Evolutionary conservation across 345 rosid species (phyloP).

Genomic region (Rhodamnia argentea): DNA sequence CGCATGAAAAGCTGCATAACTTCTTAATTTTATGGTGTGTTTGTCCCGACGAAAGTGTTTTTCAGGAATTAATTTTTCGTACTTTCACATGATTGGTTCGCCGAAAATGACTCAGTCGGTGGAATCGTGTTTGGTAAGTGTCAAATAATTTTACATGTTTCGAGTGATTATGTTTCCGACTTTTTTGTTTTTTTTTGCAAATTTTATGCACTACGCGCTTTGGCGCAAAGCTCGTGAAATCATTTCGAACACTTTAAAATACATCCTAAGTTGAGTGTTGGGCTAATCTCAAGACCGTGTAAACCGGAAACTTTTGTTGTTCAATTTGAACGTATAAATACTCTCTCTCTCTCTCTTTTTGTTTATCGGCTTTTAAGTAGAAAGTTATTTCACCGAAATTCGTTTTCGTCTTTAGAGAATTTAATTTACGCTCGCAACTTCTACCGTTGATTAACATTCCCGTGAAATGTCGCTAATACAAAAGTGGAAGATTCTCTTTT

Average conservation of each 20-base stretch:
- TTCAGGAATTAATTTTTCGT: no score
- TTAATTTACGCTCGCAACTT: background rate
- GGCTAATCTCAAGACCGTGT: background rate
- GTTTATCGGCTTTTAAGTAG: background rate
- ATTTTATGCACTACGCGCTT: background rate
- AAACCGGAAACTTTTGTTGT: background rate
- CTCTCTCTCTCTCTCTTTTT: no score
- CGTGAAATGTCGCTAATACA: background rate
- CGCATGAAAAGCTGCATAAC: background rate
- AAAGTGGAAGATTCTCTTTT: background rate
- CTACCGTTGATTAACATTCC: background rate
- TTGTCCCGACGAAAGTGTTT: no score
- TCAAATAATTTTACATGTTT: background rate
- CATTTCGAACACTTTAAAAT: background rate
- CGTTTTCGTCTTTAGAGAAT: background rate
- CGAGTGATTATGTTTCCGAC: background rate
- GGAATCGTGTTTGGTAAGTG: background rate
- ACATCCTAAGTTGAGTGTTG: background rate
- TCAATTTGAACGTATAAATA: background rate
- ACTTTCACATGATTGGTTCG: no score
- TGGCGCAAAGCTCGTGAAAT: background rate
- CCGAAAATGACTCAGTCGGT: no score
- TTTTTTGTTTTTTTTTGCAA: background rate
- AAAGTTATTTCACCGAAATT: background rate
- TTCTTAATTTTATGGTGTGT: no score